phyloP scores from a whole-genome alignment of 2,329 filamentous ascomycete genomes.

The Diatrype stigma region DNA sequence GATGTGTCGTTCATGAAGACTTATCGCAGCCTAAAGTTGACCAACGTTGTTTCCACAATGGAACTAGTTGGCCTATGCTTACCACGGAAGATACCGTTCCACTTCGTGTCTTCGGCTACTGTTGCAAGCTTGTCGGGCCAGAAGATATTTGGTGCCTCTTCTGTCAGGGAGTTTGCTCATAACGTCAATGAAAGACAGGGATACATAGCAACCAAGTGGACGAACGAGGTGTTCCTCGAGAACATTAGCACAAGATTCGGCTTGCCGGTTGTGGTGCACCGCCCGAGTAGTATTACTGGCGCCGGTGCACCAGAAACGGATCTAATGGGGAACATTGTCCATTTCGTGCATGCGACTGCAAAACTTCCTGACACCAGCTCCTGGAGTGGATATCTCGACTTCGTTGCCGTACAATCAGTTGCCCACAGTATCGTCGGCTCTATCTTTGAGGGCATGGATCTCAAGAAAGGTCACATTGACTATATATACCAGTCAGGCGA shows the following conservation, averaged over 20 bases:
- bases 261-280: slow-evolving; percentile 2
- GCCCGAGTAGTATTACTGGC: slow-evolving; percentile 1
- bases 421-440: not conserved
- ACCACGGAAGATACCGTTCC: slow-evolving; percentile 24
- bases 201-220: slow-evolving; percentile 22
- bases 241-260: not conserved
- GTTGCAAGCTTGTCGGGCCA: slow-evolving; percentile 7
- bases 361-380: not conserved
- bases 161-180: slow-evolving; percentile 5
- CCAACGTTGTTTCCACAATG: slow-evolving; percentile 31
- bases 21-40: slow-evolving; percentile 28
- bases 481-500: slow-evolving; percentile 10
- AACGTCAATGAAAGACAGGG: slow-evolving; percentile 15
- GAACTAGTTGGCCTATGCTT: slow-evolving; percentile 14
- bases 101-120: slow-evolving; percentile 30
- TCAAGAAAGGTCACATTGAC: slow-evolving; percentile 9
- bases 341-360: not conserved
- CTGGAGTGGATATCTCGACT: not conserved
- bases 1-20: slow-evolving; percentile 32
- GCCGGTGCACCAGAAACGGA: slow-evolving; percentile 2
- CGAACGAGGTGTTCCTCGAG: slow-evolving; percentile 19
- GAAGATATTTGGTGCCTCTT: not conserved
- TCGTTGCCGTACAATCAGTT: not conserved
- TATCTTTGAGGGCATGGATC: slow-evolving; percentile 10
- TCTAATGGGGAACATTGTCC: slow-evolving; percentile 4